Conservation (phyloP, 2,329 filamentous ascomycete species). For the Fusarium denticulatum region DNA sequence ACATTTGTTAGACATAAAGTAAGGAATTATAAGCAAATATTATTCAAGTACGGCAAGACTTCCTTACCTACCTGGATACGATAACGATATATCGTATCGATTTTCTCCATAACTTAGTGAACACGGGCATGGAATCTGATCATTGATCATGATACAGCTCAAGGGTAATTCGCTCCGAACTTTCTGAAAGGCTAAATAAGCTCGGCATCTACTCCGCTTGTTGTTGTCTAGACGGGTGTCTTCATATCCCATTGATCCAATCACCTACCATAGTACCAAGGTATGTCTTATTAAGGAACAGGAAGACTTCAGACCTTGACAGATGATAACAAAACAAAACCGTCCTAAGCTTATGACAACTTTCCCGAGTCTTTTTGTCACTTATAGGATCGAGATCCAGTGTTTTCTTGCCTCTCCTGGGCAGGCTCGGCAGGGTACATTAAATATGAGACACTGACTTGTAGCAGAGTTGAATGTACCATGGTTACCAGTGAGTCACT, state of each 20-base stretch:
- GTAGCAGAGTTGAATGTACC: not conserved
- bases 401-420: not conserved
- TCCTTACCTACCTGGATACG: not conserved
- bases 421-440: slow-evolving; percentile 4
- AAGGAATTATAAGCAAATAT: not conserved
- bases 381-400: not conserved
- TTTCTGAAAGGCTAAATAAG: not conserved
- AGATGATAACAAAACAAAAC: not conserved
- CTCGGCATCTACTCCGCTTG: slow-evolving; percentile 1
- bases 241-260: slow-evolving; percentile 37
- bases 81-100: not conserved
- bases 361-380: not conserved
- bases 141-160: not conserved
- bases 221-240: slow-evolving; percentile 9
- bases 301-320: not conserved
- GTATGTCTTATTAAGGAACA: not conserved
- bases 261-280: slow-evolving; percentile 11
- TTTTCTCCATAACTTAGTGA: not conserved
- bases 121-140: not conserved
- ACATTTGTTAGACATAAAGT: not conserved
- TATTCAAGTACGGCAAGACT: not conserved
- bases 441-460: not conserved
- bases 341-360: not conserved
- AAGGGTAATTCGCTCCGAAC: not conserved
- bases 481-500: not conserved